Evolutionary conservation across 2,329 filamentous ascomycete species (phyloP), one percentile per base, ranked within the genome.

Genomic region (Helicocarpus griseus): DNA sequence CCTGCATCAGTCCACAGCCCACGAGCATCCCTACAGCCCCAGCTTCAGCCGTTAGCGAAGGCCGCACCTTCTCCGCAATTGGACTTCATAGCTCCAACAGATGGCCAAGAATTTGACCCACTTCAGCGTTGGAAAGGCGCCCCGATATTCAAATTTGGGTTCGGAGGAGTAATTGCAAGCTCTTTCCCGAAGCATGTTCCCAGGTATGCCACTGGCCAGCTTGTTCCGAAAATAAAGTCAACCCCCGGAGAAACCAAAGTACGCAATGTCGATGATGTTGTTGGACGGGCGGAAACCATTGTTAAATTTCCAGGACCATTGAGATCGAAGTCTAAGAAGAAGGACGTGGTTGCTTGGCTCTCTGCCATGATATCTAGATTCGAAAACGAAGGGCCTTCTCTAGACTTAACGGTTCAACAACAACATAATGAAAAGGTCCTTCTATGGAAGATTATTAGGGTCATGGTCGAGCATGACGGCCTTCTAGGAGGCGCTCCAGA

Each of bases 321-420:
- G 26, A 89, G 86, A 67, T 79, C 83, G 38, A 97, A 96, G 65
- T 82, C 84, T 1, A 97, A 95, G 76, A 98, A 98, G 76, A 98
- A 97, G 73, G 91, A 98, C 50, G 80, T 89, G 0, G 60, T 90
- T 40, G 69, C 81, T 1, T 98, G 94, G 93, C 75, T 98, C 41
- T 79, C 77, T 4, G 74, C 78, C 53, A 88, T 85, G 49, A 91
- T 97, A 51, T 83, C 87, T 35, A 73, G 73, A 0, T 70, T 96
- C 33, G 87, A 94, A 63, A 79, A 75, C 40, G 58, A 65, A 48
- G 64, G 69, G 3, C 68, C 75, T 8, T 60, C 76, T 69, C 50
- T 65, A 72, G 31, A 17, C 9, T n/a, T 3, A 9, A 3, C 11
- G 6, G 48, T 80, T 72, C 45, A 78, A 71, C 91, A 88, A 69